Evolutionary conservation across 2,329 filamentous ascomycete genomes (phyloP), one percentile per base, ranked within the genome.

Genomic region (Daldinia sp.): DNA sequence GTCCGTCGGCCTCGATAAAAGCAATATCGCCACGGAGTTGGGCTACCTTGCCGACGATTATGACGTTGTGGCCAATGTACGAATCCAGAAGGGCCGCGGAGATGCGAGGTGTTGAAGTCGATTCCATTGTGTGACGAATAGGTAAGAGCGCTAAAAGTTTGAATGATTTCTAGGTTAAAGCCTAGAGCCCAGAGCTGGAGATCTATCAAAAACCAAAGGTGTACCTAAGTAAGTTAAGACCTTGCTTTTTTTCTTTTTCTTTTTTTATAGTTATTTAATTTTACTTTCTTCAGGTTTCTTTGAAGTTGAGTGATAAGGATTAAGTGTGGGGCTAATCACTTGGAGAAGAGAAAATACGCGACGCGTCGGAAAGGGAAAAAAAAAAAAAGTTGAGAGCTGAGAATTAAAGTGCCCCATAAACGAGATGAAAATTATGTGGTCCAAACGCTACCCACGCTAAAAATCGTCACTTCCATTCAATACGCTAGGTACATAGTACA

Each of bases 21-120:
- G 94, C 95, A 57, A 88, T 87, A 59, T 96, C 92, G 73, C 94
- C 94, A 58, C 90, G 90, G 26, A 98, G 85, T 75, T 96, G 90
- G 3, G 88, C 87, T 53, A 98, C 94, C 75, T 92, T 94, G 75
- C 96, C 96, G 4, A 97, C 86, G 62, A 98, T 85, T 74, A 94
- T 94, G 70, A 98, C 92, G 69, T 92, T 92, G 72, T 88, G 87
- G 73, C 86, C 85, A 72, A 90, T 85, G 82, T 94, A 97, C 76
- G 86, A 86, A 78, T 93, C 89, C 65, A 98, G 91, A 81, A 95
- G 92, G 44, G 86, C 83, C 60, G 92, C 92, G 54, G 92, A 93
- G 79, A 98, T 89, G 80, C 96, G 94, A 33, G 96, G 95, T 55
- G 93, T 88, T 28, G 86, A 85, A 67, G 84, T 90, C 75, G 90